Evolutionary conservation across 1,284 basidiomycete species (phyloP), one percentile per base, ranked within the genome.

Genomic region (Pseudozyma pruni): DNA sequence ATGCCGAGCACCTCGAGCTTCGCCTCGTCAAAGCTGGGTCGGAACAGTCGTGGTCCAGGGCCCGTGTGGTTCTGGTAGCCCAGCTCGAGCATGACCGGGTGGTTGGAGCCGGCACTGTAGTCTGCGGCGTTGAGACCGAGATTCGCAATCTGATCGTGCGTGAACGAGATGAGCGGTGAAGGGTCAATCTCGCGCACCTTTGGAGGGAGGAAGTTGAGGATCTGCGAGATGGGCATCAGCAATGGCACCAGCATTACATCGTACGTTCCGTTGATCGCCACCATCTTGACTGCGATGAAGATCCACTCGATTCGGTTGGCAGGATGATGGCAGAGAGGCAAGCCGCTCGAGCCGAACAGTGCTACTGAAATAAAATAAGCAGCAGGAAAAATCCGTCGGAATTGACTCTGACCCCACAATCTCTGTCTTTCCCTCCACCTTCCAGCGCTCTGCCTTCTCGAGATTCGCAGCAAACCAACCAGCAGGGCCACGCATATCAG

Each of bases 21-120:
- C 27, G 70, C 70, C 41, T 72, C 70, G 39, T 64, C 56, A 31
- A 72, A 72, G 46, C 51, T 63, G 11, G 42, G 59, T 20, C 70
- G 59, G n/a, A 72, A 56, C 38, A 68, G 13, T 3, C 59, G 47
- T 6, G 70, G 70, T 7, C 69, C 69, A 6, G 70, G 70, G 4
- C 70, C 70, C 1, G 60, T 63, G 33, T 57, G 52, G 49, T 68
- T 34, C 44, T 72, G 70, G 27, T 68, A 68, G 5, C 70, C 70
- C 32, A 72, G 56, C 40, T 72, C 59, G 42, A 72, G 56, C 60
- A 72, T 60, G 11, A 72, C 60, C 0, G 70, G 70, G 33, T 68
- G 64, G 32, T 68, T 67, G 20, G 27, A 11, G 6, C 31, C 47
- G 6, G 63, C 43, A 53, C 67, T 52, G 55, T 67, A 72, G 16